A percentile compares a stretch with the other conserved stretches of the same genome.
Evolutionary conservation across 305 asterid genomes (phyloP).

Genomic region (Solanum hybrid): DNA sequence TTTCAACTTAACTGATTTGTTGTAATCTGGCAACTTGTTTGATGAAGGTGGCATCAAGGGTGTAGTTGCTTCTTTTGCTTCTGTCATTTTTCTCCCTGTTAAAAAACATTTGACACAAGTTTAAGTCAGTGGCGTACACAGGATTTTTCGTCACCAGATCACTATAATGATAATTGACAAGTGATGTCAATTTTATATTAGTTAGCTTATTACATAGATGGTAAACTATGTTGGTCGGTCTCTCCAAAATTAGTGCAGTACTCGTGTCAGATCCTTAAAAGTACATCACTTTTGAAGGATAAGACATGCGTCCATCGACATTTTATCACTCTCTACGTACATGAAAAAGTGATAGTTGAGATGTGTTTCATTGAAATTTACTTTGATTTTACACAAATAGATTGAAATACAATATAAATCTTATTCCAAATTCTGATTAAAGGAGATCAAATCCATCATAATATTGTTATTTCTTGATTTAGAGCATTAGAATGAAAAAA

Average conservation of each 20-base stretch:
- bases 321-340: not conserved
- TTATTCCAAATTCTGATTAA: not conserved
- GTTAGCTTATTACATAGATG: not conserved
- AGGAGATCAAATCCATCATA: not conserved
- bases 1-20: conserved; percentile 28
- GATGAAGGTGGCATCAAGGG: conserved; percentile 24
- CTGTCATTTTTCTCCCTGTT: conserved; percentile 24
- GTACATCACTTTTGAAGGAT: not conserved
- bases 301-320: not conserved
- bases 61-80: conserved; percentile 7
- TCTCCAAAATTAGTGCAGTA: not conserved
- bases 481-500: not conserved
- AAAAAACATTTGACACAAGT: not conserved
- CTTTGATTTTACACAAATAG: not conserved
- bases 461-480: not conserved
- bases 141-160: not conserved
- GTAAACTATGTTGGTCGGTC: not conserved
- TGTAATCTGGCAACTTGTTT: conserved; percentile 24
- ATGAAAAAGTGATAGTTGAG: not conserved
- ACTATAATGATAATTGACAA: not conserved
- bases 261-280: not conserved
- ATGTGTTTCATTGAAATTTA: not conserved
- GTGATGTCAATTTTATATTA: not conserved
- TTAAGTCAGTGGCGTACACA: not conserved
- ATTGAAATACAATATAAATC: not conserved